Conservation (phyloP, 1,284 basidiomycete species). For the Boletus mariae region DNA sequence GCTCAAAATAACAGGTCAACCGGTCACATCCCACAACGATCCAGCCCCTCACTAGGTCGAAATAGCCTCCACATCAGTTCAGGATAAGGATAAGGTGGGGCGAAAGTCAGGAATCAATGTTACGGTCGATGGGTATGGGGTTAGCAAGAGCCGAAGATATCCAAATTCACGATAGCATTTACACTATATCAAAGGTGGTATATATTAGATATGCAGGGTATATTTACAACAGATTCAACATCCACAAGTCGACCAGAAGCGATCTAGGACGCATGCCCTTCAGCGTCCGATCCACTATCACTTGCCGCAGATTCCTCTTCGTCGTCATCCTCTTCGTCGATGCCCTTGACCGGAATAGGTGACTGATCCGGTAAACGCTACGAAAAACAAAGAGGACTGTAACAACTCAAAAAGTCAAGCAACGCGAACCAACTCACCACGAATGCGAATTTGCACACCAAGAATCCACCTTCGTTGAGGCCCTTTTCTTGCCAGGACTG, state of each 20-base stretch:
- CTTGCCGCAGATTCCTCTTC: conserved; percentile 11
- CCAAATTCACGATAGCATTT: no score
- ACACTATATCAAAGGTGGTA: no score
- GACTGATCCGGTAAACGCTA: conserved; percentile 63
- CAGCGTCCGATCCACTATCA: neutral
- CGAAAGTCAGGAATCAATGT: no score
- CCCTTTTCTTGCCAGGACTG: conserved; percentile 72
- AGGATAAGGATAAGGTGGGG: no score
- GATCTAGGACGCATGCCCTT: neutral
- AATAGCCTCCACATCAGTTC: no score
- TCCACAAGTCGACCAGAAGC: neutral
- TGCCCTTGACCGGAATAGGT: conserved; percentile 42
- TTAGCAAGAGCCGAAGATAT: no score
- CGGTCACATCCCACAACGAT: no score
- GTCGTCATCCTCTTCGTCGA: conserved; percentile 15
- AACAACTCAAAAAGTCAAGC: neutral
- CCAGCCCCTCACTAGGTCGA: no score
- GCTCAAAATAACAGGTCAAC: no score
- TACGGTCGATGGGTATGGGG: no score
- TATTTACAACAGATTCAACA: neutral
- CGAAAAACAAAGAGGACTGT: neutral
- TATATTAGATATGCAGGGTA: neutral
- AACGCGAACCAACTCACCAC: conserved; percentile 44
- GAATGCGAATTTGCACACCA: conserved; percentile 78
- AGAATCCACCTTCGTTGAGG: conserved; percentile 56